Evolutionary conservation across 306 rosid genomes (phyloP).

Genomic region (Myrica gale): DNA sequence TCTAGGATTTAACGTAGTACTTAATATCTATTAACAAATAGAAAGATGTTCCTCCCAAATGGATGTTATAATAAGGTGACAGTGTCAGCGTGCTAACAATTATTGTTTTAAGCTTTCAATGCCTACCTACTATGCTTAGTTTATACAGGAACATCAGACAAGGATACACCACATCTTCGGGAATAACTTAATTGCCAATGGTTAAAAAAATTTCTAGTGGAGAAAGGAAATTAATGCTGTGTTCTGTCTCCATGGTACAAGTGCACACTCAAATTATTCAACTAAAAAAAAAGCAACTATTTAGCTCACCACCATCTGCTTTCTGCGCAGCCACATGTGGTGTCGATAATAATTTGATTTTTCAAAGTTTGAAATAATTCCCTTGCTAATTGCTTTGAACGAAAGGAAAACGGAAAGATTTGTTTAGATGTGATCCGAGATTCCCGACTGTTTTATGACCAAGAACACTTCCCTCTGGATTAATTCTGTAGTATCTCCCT

Average conservation of each 20-base stretch:
- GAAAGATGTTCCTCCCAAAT: too few species aligned
- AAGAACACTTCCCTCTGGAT: too few species aligned
- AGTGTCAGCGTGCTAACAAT: neutral
- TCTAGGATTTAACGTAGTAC: too few species aligned
- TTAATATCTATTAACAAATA: too few species aligned
- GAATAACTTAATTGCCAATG: neutral
- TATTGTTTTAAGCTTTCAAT: neutral
- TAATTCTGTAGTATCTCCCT: neutral
- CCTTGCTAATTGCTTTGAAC: neutral
- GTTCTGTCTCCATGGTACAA: neutral
- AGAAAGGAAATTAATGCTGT: neutral
- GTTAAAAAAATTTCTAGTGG: neutral
- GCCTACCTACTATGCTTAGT: neutral
- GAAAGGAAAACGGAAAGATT: neutral
- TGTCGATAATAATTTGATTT: neutral
- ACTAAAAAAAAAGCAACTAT: neutral
- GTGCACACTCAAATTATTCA: neutral
- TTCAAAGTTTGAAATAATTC: neutral
- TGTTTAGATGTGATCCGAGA: neutral
- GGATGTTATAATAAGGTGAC: too few species aligned
- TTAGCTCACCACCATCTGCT: neutral
- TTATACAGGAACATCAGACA: neutral
- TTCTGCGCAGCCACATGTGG: neutral
- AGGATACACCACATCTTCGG: neutral
- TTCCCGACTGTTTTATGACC: too few species aligned